Percentiles rank a stretch among this genome's conserved stretches.
Conservation (phyloP, 2,329 filamentous ascomycete species). For the Aspergillus fumigatus region DNA sequence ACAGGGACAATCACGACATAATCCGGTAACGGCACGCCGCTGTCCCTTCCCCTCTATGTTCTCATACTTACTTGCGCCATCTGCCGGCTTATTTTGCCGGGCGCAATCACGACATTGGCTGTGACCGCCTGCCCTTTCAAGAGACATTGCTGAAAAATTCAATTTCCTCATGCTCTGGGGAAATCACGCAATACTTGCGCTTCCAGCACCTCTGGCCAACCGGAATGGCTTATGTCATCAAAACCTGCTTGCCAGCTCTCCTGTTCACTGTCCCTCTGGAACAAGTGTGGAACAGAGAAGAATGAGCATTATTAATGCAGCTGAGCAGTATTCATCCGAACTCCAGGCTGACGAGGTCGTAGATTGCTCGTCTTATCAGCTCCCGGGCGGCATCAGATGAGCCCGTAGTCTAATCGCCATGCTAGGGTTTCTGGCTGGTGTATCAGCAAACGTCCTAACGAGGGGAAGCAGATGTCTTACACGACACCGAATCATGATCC, state of each 20-base stretch:
- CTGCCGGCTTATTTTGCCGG: constrained; percentile 22
- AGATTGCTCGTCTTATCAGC: neutral
- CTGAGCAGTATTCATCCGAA: neutral
- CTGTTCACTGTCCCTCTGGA: constrained; percentile 16
- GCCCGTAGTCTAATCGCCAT: neutral
- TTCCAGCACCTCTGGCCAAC: constrained; percentile 13
- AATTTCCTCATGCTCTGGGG: constrained; percentile 25
- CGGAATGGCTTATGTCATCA: constrained; percentile 13
- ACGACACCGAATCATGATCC: neutral
- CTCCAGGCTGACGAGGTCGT: neutral
- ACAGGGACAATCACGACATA: constrained; percentile 31
- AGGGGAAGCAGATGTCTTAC: neutral
- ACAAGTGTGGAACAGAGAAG: neutral
- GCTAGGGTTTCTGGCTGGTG: neutral
- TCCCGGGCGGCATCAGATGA: neutral
- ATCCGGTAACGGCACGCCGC: constrained; percentile 19
- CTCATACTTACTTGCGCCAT: constrained; percentile 15
- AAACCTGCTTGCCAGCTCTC: constrained; percentile 5
- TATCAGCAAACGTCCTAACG: neutral
- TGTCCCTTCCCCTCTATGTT: constrained; percentile 17
- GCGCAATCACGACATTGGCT: constrained; percentile 26
- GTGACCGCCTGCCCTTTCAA: constrained; percentile 25
- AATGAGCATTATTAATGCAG: neutral
- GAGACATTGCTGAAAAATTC: constrained; percentile 22
- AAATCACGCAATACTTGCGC: constrained; percentile 41